A percentile compares a stretch with the other conserved stretches of the same genome.
These are phyloP conservation scores for Usnea hakonensis DNA, from an alignment of 495 filamentous ascomycete species.

Conservation along the genomic window DNA sequence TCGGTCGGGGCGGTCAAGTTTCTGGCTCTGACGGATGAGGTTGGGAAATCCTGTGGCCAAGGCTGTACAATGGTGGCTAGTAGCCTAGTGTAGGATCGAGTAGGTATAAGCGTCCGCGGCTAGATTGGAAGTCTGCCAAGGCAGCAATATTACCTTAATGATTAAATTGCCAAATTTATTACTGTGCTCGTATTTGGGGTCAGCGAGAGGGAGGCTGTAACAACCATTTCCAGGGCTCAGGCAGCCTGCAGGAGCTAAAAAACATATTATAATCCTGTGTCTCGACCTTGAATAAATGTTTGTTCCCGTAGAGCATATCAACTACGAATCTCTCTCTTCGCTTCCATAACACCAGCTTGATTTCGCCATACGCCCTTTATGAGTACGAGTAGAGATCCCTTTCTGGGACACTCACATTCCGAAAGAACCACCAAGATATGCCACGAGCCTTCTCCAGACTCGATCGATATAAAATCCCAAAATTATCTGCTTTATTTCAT, in stretches of 20 bases:
- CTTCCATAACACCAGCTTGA: not conserved
- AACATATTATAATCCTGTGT: no score
- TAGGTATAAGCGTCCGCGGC: not conserved
- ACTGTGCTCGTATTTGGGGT: not conserved
- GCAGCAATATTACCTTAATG: no score
- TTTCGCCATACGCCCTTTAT: slow-evolving; percentile 4
- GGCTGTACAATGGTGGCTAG: not conserved
- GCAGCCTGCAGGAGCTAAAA: slow-evolving; percentile 1
- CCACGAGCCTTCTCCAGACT: slow-evolving; percentile 11
- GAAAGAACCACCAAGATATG: slow-evolving; percentile 11
- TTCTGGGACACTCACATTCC: slow-evolving; percentile 6
- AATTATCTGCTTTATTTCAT: slow-evolving; percentile 54
- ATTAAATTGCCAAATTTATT: not conserved
- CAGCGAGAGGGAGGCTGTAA: not conserved
- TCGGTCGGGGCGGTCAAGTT: not conserved
- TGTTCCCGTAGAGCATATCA: not conserved
- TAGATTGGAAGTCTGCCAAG: not conserved
- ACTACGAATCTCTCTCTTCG: not conserved
- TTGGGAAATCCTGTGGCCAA: not conserved
- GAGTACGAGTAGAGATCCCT: slow-evolving; percentile 17
- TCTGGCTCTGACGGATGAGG: not conserved
- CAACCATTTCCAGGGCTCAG: not conserved
- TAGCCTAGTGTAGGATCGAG: no score
- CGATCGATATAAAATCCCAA: slow-evolving; percentile 8
- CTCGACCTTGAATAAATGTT: no score